phyloP scores from a whole-genome alignment of 1,139 yeast species.

The Blastobotrys illinoisensis region DNA sequence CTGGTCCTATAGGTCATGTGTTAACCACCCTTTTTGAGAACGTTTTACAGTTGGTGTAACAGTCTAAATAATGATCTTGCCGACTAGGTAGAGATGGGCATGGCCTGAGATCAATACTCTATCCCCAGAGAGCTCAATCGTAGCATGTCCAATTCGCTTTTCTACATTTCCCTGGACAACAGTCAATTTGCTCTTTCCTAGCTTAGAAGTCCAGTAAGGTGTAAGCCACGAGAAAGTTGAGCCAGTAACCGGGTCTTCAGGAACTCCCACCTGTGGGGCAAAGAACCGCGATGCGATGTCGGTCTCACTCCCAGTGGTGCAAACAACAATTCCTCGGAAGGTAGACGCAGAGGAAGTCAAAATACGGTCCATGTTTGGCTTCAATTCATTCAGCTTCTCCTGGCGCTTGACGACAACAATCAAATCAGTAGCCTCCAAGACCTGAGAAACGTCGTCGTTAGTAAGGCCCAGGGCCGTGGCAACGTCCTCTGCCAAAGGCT shows the following conservation, averaged over 20 bases:
- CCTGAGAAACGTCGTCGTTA: background rate
- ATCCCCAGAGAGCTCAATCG: background rate
- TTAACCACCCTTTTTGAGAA: no score
- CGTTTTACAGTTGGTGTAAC: no score
- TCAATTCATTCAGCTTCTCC: background rate
- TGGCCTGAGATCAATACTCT: background rate
- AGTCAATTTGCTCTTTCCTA: background rate
- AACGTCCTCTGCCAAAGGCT: background rate
- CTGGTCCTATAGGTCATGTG: no score
- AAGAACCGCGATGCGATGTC: slow-evolving; percentile 4
- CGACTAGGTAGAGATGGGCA: background rate
- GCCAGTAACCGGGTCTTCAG: slow-evolving; percentile 9
- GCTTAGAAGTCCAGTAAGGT: slow-evolving; percentile 3
- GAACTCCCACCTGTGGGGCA: slow-evolving; percentile 4
- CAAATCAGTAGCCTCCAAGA: background rate
- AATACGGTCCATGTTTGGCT: background rate
- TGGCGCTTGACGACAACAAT: slow-evolving; percentile 2
- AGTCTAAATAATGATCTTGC: background rate
- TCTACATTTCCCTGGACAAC: slow-evolving; percentile 2
- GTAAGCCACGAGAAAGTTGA: slow-evolving; percentile 4
- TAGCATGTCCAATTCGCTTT: slow-evolving; percentile 32
- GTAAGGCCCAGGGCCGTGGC: slow-evolving; percentile 1
- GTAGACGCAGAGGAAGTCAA: background rate
- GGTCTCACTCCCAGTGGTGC: background rate
- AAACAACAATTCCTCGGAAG: slow-evolving; percentile 1